These are phyloP conservation scores for Tetrapisispora nanseiensis DNA, from an alignment of 805 yeast species.

Conservation along the genomic window DNA sequence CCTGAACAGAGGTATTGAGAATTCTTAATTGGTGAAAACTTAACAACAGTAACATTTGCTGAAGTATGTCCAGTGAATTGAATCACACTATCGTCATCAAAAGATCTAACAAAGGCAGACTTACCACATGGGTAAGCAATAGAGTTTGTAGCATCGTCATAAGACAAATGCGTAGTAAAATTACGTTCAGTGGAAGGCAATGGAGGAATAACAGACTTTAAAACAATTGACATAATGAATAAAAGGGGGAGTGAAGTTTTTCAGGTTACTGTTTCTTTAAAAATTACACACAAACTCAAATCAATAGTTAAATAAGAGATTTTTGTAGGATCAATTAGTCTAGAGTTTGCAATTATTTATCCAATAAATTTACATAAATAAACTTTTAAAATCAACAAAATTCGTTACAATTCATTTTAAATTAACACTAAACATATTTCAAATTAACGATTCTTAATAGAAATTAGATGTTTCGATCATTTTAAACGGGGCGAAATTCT, in stretches of 20 bases:
- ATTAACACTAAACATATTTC: no score
- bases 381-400: no score
- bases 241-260: not conserved
- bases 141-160: slow-evolving; percentile 57
- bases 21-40: slow-evolving; percentile 60
- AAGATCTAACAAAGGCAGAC: slow-evolving; percentile 61
- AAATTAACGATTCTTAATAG: no score
- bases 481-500: not conserved
- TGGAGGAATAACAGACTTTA: slow-evolving; percentile 49
- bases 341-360: no score
- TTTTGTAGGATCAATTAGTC: no score
- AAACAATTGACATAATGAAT: slow-evolving; percentile 8
- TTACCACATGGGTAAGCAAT: slow-evolving; percentile 78
- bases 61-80: slow-evolving; percentile 67
- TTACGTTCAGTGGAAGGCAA: slow-evolving; percentile 72
- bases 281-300: no score
- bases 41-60: slow-evolving; percentile 67
- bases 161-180: slow-evolving; percentile 58
- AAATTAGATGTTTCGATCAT: no score
- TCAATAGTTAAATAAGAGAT: no score
- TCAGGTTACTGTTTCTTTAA: not conserved
- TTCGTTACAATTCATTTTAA: no score
- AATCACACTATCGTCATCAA: slow-evolving; percentile 33
- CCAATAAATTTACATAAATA: no score
- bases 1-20: slow-evolving; percentile 90